Evolutionary conservation across 2,329 filamentous ascomycete species (phyloP).

Genomic region (Phyllosticta citribraziliensis): DNA sequence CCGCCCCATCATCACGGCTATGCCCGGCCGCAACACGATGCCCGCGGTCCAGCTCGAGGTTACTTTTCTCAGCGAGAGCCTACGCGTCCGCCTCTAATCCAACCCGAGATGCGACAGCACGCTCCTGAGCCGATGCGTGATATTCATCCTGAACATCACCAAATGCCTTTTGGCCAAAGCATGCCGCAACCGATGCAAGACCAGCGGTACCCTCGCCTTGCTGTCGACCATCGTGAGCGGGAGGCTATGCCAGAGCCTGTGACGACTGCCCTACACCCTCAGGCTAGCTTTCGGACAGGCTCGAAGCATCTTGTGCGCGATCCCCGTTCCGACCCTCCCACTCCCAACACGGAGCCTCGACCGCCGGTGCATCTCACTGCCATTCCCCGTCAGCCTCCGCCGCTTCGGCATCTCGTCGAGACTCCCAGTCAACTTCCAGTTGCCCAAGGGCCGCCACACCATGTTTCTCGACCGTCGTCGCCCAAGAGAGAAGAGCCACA

Average conservation of each 20-base stretch:
- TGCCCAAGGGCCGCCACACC: slow-evolving; percentile 9
- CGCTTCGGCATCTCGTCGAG: slow-evolving; percentile 18
- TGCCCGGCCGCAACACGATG: slow-evolving; percentile 16
- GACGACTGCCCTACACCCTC: background rate
- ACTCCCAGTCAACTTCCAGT: slow-evolving; percentile 16
- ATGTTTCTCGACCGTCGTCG: slow-evolving; percentile 1
- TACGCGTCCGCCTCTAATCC: slow-evolving; percentile 12
- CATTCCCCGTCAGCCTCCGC: slow-evolving; percentile 9
- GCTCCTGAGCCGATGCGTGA: slow-evolving; percentile 6
- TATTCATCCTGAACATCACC: slow-evolving; percentile 6
- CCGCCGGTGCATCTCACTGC: slow-evolving; percentile 19
- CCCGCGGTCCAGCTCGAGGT: slow-evolving; percentile 23
- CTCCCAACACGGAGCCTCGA: slow-evolving; percentile 22
- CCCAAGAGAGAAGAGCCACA: slow-evolving; percentile 6
- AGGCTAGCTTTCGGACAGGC: background rate
- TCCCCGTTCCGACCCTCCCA: slow-evolving; percentile 15
- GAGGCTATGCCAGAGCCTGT: background rate
- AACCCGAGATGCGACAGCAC: slow-evolving; percentile 19
- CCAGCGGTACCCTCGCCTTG: background rate
- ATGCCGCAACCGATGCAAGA: slow-evolving; percentile 7
- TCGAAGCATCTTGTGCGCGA: slow-evolving; percentile 20
- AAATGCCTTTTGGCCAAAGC: slow-evolving; percentile 3
- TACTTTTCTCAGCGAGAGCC: slow-evolving; percentile 27
- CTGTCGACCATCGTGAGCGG: slow-evolving; percentile 6
- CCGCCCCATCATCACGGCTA: slow-evolving; percentile 8